Evolutionary conservation across 306 rosid species (phyloP).

Genomic region (Dalbergia cochinchinensis): DNA sequence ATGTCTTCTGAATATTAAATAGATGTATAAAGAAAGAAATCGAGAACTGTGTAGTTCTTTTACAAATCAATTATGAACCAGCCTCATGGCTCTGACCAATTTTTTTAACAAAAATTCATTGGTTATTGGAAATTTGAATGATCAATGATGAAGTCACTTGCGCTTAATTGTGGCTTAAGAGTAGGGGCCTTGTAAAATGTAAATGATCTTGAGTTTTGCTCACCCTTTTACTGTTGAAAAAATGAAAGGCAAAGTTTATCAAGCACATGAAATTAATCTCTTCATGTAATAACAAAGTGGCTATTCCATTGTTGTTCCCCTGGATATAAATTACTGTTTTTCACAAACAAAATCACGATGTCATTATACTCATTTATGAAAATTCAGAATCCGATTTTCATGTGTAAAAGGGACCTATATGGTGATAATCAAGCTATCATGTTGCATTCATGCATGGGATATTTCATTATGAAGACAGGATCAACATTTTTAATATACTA

Average conservation of each 20-base stretch:
- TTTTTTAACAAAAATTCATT: neutral
- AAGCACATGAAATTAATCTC: neutral
- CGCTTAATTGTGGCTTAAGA: neutral
- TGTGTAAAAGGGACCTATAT: neutral
- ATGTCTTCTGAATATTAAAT: no score
- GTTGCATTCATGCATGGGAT: neutral
- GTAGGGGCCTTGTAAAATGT: neutral
- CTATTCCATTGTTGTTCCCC: no score
- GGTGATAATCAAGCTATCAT: neutral
- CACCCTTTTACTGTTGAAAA: no score
- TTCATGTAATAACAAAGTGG: neutral
- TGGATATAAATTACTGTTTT: no score
- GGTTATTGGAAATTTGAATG: neutral
- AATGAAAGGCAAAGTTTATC: no score
- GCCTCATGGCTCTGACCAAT: neutral
- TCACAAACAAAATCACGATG: neutral
- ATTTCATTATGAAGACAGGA: slow-evolving; percentile 1
- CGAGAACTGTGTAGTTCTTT: neutral
- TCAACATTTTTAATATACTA: neutral
- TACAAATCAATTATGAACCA: neutral
- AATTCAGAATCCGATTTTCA: no score
- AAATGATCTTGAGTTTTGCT: neutral
- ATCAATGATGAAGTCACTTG: neutral
- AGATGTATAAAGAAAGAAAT: neutral
- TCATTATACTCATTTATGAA: no score